Evolutionary conservation across 2,329 filamentous ascomycete genomes (phyloP).

Genomic region (Fusarium sp.): DNA sequence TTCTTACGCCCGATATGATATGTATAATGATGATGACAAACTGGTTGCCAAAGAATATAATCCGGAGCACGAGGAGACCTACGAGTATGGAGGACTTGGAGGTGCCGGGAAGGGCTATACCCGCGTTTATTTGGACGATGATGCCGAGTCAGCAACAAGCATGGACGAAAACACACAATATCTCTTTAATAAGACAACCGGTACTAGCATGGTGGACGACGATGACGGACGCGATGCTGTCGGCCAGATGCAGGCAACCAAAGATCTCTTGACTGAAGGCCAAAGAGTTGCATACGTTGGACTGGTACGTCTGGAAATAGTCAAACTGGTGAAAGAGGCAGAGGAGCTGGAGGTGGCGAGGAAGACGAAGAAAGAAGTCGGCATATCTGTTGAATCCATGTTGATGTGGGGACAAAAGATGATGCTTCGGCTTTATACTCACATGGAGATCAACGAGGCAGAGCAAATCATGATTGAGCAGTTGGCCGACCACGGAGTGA

Average conservation of each 20-base stretch:
- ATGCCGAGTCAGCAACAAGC: constrained; percentile 91
- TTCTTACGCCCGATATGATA: constrained; percentile 88
- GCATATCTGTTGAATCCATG: constrained; percentile 76
- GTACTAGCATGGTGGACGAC: constrained; percentile 70
- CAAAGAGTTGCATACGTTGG: constrained; percentile 97
- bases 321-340: constrained; percentile 76
- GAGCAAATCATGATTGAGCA: constrained; percentile 99
- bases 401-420: constrained; percentile 99
- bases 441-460: constrained; percentile 93
- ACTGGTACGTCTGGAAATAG: constrained; percentile 81
- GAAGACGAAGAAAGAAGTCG: constrained; percentile 75
- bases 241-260: constrained; percentile 93
- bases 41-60: constrained; percentile 85
- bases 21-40: constrained; percentile 93
- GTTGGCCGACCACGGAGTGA: constrained; percentile 88
- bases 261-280: constrained; percentile 92
- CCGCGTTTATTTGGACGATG: constrained; percentile 91
- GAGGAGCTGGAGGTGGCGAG: constrained; percentile 70
- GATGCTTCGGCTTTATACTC: constrained; percentile 92
- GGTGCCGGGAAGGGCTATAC: constrained; percentile 96
- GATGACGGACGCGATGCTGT: constrained; percentile 87
- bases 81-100: constrained; percentile 79
- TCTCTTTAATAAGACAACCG: constrained; percentile 80
- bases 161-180: constrained; percentile 98
- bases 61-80: constrained; percentile 72